Evolutionary conservation across 2,329 filamentous ascomycete genomes (phyloP).

Genomic region (Fusarium sp.): DNA sequence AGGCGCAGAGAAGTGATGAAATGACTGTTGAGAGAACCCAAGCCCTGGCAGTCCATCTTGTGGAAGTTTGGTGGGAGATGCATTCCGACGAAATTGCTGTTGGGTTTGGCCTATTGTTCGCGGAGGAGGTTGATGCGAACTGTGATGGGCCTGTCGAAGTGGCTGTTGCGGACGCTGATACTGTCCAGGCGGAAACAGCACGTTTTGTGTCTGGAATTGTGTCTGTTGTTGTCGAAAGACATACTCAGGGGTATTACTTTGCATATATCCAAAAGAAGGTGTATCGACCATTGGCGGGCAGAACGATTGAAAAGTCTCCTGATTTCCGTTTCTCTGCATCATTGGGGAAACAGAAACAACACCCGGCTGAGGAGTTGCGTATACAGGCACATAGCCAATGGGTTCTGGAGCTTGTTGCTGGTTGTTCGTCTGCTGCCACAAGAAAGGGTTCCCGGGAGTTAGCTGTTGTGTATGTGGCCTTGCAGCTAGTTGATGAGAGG

Average conservation of each 20-base stretch:
- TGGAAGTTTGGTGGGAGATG: neutral
- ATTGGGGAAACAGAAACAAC: neutral
- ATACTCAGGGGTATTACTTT: neutral
- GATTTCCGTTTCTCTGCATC: conserved; percentile 7
- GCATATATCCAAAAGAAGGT: conserved; percentile 2
- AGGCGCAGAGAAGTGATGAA: neutral
- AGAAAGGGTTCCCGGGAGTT: too few species aligned
- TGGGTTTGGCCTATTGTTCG: neutral
- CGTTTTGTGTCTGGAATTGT: neutral
- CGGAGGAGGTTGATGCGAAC: neutral
- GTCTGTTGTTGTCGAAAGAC: conserved; percentile 4
- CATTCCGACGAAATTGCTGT: neutral
- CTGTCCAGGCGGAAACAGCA: neutral
- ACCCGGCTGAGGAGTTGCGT: neutral
- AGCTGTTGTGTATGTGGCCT: neutral
- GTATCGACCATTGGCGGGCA: neutral
- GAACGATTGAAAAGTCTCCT: neutral
- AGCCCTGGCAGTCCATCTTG: neutral
- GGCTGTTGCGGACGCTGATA: neutral
- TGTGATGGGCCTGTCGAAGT: neutral
- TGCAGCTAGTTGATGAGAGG: neutral
- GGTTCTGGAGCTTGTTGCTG: neutral
- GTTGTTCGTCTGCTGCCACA: neutral
- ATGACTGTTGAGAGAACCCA: neutral
- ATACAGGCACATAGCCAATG: neutral